Percentiles rank a stretch among this genome's conserved stretches.
These are phyloP conservation scores for Solanum lycopersicoides DNA, from an alignment of 257 asterid species.

Conservation along the genomic window DNA sequence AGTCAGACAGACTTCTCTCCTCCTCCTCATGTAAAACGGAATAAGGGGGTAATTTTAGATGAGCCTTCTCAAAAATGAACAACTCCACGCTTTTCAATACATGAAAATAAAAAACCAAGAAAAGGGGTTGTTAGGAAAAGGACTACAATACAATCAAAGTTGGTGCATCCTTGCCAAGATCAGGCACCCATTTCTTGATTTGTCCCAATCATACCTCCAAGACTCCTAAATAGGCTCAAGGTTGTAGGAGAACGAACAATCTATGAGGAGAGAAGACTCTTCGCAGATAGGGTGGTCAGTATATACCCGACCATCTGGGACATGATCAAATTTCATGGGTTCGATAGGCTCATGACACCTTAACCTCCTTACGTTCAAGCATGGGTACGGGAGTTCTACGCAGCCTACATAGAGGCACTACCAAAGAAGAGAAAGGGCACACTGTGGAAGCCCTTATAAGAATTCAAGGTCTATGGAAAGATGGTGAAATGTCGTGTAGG, in stretches of 20 bases:
- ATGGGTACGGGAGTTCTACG: neutral
- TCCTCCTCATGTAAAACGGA: neutral
- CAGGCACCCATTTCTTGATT: neutral
- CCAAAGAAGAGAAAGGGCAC: neutral
- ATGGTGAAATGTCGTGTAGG: neutral
- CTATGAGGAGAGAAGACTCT: neutral
- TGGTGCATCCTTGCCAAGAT: neutral
- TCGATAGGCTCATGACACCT: neutral
- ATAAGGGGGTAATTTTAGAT: neutral
- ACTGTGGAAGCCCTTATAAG: neutral
- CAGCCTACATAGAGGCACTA: neutral
- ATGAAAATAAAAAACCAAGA: neutral
- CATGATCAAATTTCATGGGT: neutral
- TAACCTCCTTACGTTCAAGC: neutral
- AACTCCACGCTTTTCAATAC: neutral
- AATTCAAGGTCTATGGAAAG: neutral
- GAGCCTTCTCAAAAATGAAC: neutral
- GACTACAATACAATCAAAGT: too few species aligned
- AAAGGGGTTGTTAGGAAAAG: neutral
- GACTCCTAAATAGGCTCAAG: neutral
- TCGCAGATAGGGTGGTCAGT: fast-evolving
- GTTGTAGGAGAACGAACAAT: neutral
- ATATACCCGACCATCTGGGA: neutral
- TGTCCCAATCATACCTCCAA: neutral
- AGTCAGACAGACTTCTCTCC: neutral